Base-by-base conservation (phyloP, 2,329 filamentous ascomycete genomes). In the Penicillium fuscoglaucum region DNA sequence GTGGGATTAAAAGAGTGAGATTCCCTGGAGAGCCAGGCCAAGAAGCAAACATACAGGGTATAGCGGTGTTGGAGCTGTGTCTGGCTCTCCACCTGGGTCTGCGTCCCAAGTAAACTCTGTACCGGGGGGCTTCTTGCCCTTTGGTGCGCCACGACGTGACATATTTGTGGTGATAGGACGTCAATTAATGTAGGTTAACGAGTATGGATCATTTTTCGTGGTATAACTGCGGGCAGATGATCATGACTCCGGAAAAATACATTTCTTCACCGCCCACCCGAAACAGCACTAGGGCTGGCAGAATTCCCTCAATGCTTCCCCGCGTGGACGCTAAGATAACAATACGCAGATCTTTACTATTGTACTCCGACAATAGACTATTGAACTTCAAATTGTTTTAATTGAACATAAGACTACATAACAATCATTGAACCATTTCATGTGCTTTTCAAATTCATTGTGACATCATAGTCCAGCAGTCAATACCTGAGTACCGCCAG, bases 61-160 rank as follows among this genome's bases (percentile, higher is more conserved):
- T 39, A 80, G 67, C 56, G 78, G 78, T 29, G 76, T 77, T 15
- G 80, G 80, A 60, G 76, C 78, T 39, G 70, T 76, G 60, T 78
- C 76, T 37, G 72, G 68, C 58, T 75, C 68, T 63, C 78, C 75
- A 52, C 69, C 74, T 33, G 72, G 68, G 40, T 75, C 75, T 28
- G 68, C 67, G 44, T 77, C 73, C 75, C 75, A 78, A 39, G 69
- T 73, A 57, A 78, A 77, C 61, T 78, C 76, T 31, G 75, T 71
- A 21, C 76, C 76, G 19, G 76, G 76, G 19, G 74, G 65, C 57
- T 72, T 74, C 51, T 68, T 73, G 62, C 73, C 74, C 52, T 73
- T 73, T 61, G 71, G 74, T 33, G 68, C 72, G 56, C 70, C 73
- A 53, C 74, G 75, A 33, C 75, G 75, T 44, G 76, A 78, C 76